Conservation (phyloP, 73 alveolate genomes). For the Paramecium pentaurelia region DNA sequence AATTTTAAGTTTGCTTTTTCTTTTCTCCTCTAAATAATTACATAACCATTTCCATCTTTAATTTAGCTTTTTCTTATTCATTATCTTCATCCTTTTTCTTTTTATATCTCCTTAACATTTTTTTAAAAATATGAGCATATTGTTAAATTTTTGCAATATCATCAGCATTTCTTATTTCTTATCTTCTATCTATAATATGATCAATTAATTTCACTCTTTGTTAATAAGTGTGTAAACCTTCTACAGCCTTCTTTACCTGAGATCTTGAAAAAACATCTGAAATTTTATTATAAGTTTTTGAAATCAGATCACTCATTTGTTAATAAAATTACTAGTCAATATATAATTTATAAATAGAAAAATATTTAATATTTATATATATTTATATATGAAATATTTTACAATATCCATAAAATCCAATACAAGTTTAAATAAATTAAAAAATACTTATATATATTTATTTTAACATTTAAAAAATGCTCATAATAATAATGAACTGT, state of each 20-base stretch:
- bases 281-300: neutral
- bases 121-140: conserved; percentile 17
- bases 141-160: conserved; percentile 2
- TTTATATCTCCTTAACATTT: conserved; percentile 12
- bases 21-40: neutral
- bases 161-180: conserved; percentile 14
- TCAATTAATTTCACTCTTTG: conserved; percentile 18
- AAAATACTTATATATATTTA: neutral
- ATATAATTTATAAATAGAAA: neutral
- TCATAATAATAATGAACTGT: neutral
- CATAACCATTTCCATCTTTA: conserved; percentile 46
- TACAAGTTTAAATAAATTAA: neutral
- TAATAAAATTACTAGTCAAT: neutral
- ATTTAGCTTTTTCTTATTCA: neutral
- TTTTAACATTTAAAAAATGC: neutral
- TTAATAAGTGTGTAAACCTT: neutral
- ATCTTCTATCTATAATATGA: conserved; percentile 11
- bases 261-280: conserved; percentile 20
- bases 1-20: neutral
- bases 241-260: conserved; percentile 29
- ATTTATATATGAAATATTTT: too few species aligned
- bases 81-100: conserved; percentile 5
- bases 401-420: too few species aligned
- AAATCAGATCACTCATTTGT: neutral
- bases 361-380: neutral